Base-by-base conservation (phyloP, 2,329 filamentous ascomycete genomes). In the Cryphonectria carpinicola region DNA sequence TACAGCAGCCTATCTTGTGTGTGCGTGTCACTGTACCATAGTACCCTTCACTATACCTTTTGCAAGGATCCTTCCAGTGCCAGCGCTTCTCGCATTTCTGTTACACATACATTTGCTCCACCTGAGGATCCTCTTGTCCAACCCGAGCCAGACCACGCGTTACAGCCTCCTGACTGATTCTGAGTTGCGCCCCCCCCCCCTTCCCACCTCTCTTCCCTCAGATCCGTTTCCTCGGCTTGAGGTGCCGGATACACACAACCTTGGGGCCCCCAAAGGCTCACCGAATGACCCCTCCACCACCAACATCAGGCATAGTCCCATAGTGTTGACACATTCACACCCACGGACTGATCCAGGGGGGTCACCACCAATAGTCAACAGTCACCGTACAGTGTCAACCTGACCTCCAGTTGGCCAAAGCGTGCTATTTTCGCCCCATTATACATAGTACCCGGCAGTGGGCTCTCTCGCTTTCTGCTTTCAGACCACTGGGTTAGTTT, bases 81-180 rank as follows among this genome's bases (percentile, higher is more conserved):
- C 28, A 39, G 28, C 22, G 7, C 54, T 43, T 49, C 66, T 52
- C 56, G 3, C 17, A n/a, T 54, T 68, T 68, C 66, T 63, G 66
- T 68, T 68, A 68, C 66, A 68, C 66, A 68, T 68, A 52, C 32
- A 6, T 54, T 49, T 63, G 43, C 66, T 68, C 66, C 66, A 68
- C 66, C 43, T 13, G 28, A 37, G 25, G 52, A 8, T 3, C 22
- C n/a, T 49, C 39, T 60, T 11, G 39, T 46, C 41, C 66, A 49
- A 68, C 66, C 56, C 56, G 52, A 66, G 37, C 49, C 22, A 14
- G 35, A 56, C 32, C 39, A 56, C 49, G n/a, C 49, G 65, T 66
- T 52, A 43, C 65, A 39, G 25, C 65, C 58, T 66, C 49, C 65
- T 66, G 65, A 32, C 49, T 22, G 32, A 49, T n/a, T n/a, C 66